Base-by-base conservation (phyloP, 2,329 filamentous ascomycete genomes). In the Hypomyces rosellus region DNA sequence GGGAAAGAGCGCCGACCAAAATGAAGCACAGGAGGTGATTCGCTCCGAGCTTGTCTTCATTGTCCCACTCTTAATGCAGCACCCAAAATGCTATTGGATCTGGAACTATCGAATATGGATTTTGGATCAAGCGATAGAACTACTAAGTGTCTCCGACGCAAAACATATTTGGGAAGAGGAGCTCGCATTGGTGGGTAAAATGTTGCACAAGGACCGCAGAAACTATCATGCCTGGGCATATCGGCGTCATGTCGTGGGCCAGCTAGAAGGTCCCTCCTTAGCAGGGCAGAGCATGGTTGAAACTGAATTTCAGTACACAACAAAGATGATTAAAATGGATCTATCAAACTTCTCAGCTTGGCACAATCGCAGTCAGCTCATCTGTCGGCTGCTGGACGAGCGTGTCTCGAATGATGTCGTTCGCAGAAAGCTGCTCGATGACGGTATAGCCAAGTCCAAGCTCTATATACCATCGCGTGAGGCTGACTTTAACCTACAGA, bases 211-310 rank as follows among this genome's bases (percentile, higher is more conserved):
- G 47, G 93, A 99, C 68, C 85, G 80, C 55, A 82, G 93, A 46
- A 99, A 99, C 65, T 99, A 96, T 64, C 93, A 97, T 65, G 93
- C 92, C 33, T 99, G 93, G 93, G 85, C 86, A 40, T 99, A 99
- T 66, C 78, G 93, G 47, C 82, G 90, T 43, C 80, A 82, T 48
- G 84, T 96, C 5, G 84, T 96, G 3, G 71, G 76, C n/a, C 79
- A 83, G 51, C 75, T 97, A 2, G 89, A 96, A 66, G 80, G 78
- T 49, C 40, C 69, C 1, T 66, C 60, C 13, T 66, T 84, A 5
- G 63, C 69, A 5, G 79, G 77, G 1, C 66, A 68, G 45, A 88
- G 81, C 65, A 81, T 95, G 76, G 82, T 81, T 2, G 85, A 95
- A 67, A 63, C 76, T 14, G 93, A 99, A 66, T 93, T 96, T 58